phyloP scores from a whole-genome alignment of 225 moss, liverwort and hornwort genomes.

The Physcomitrium patens region DNA sequence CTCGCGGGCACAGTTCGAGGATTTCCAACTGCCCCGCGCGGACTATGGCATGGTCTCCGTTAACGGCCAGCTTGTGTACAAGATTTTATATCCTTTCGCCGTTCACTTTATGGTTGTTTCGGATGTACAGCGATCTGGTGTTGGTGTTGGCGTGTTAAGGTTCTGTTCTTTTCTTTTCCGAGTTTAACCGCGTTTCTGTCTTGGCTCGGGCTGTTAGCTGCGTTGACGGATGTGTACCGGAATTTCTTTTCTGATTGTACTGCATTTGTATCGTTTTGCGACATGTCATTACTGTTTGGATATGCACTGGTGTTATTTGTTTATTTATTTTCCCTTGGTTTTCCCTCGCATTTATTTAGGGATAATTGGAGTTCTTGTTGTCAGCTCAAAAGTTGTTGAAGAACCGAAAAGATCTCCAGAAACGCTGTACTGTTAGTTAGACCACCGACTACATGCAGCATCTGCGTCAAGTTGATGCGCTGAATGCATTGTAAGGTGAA shows the following conservation, averaged over 20 bases:
- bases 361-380: neutral
- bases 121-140: neutral
- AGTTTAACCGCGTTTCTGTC: neutral
- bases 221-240: too few species aligned
- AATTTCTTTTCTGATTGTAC: too few species aligned
- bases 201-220: neutral
- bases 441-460: neutral
- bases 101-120: too few species aligned
- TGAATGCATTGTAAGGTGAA: neutral
- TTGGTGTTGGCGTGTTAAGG: neutral
- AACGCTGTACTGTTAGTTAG: neutral
- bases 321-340: neutral
- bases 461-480: neutral
- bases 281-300: neutral
- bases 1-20: conserved; percentile 28
- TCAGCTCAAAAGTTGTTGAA: neutral
- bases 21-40: conserved; percentile 1
- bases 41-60: conserved; percentile 25
- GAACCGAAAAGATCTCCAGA: neutral
- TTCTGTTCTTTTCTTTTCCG: neutral
- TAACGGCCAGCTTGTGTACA: conserved; percentile 30
- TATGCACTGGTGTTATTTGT: neutral
- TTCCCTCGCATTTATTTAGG: neutral
- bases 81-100: conserved; percentile 36
- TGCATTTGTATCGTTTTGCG: too few species aligned